Evolutionary conservation across 2,329 filamentous ascomycete genomes (phyloP), one percentile per base, ranked within the genome.

Genomic region (Pseudocercospora fuligena): DNA sequence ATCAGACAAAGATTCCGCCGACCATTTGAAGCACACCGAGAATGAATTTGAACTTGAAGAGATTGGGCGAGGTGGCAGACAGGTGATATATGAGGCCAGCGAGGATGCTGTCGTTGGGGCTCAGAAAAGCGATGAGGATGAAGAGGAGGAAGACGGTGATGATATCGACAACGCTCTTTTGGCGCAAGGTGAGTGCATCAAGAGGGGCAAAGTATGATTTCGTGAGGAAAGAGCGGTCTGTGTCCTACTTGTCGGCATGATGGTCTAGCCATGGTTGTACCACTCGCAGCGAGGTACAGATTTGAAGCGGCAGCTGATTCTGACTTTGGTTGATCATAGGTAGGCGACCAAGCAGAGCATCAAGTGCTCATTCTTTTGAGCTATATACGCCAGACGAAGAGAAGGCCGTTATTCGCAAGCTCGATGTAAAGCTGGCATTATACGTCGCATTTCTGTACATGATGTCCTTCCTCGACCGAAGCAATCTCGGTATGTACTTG

Each of bases 391-490:
- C 82, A 1, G 89, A 93, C 62, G 93, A 97, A 78, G 93, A 78
- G 58, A 65, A 67, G 1, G 63, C 58, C 1, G 74, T 78, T 16
- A 66, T 70, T 16, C 84, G 83, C 74, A 93, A 92, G 80, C 88
- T 97, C 72, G 93, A 97, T 77, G 84, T 87, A 64, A 87, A 86
- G 70, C 84, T 97, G 61, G 92, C 97, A 5, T 78, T 92, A 0
- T 96, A 97, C 76, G 85, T 97, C 69, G 91, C 92, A 11, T 77
- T 94, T 66, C 84, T 97, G 12, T 97, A 95, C 77, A 86, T 96
- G 83, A 82, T 97, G 68, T 91, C 89, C 69, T 97, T 97, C 76
- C 80, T 97, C 70, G 93, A 97, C 78, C 86, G 93, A 71, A 94
- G 92, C 19, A 97, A 92, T 93, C 82, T 63, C n/a, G 64, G 66